A percentile compares a stretch with the other conserved stretches of the same genome.
These are phyloP conservation scores for Kodamaea laetipori DNA, from an alignment of 805 yeast genomes.

Conservation along the genomic window DNA sequence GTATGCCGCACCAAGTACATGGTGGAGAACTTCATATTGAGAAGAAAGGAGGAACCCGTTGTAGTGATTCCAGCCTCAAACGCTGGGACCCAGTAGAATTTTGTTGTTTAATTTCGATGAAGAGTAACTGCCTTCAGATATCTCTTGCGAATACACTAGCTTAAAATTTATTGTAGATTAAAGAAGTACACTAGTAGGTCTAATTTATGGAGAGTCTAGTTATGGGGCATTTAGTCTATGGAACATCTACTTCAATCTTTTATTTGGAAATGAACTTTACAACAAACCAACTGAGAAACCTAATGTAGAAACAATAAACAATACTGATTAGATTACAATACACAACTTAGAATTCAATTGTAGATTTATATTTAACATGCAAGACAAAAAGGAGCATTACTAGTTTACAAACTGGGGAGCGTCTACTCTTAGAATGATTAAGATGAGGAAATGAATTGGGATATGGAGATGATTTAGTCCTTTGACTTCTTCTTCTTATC, in stretches of 20 bases:
- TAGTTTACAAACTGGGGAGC: slow-evolving; percentile 25
- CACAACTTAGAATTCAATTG: slow-evolving; percentile 6
- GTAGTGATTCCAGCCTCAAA: no score
- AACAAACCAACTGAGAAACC: no score
- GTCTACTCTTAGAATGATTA: slow-evolving; percentile 1
- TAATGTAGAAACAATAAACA: no score
- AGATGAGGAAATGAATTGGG: slow-evolving; percentile 9
- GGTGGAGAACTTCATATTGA: slow-evolving; percentile 38
- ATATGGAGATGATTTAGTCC: slow-evolving; percentile 29
- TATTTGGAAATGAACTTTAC: no score
- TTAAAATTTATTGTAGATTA: background rate
- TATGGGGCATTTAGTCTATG: no score
- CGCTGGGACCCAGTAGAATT: no score
- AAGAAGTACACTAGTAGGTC: no score
- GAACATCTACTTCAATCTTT: no score
- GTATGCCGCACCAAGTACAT: slow-evolving; percentile 52
- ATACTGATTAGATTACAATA: no score
- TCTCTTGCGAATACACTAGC: background rate
- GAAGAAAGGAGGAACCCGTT: slow-evolving; percentile 25
- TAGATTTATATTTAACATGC: slow-evolving; percentile 27
- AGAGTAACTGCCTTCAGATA: slow-evolving; percentile 3
- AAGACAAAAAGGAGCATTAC: slow-evolving; percentile 21
- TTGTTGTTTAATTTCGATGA: slow-evolving; percentile 2
- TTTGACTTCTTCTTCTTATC: slow-evolving; percentile 50
- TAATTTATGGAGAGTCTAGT: no score